phyloP scores from a whole-genome alignment of 805 yeast genomes.

The Pichia exigua region DNA sequence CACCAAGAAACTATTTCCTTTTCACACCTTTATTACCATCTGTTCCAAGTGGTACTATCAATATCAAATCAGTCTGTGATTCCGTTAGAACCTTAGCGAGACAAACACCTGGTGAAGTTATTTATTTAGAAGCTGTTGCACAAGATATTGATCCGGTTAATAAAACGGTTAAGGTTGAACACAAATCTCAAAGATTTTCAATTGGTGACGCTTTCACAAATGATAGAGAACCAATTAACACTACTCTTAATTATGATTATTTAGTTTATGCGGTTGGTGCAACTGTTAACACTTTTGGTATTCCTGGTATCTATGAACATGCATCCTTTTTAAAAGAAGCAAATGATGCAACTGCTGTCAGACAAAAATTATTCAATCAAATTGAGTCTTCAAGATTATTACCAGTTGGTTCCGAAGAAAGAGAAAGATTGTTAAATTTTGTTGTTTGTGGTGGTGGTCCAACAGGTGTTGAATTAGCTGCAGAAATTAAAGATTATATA shows the following conservation, averaged over 20 bases:
- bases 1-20: conserved; percentile 91
- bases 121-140: conserved; percentile 87
- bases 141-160: conserved; percentile 67
- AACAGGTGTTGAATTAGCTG: conserved; percentile 97
- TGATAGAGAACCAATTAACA: conserved; percentile 35
- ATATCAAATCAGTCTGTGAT: conserved; percentile 84
- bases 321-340: conserved; percentile 88
- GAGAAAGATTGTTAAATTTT: conserved; percentile 76
- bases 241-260: conserved; percentile 62
- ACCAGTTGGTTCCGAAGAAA: conserved; percentile 62
- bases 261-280: conserved; percentile 93
- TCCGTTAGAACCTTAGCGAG: conserved; percentile 86
- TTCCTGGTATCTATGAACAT: conserved; percentile 86
- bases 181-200: conserved; percentile 44
- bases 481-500: conserved; percentile 89
- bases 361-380: conserved; percentile 75
- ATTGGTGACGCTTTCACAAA: conserved; percentile 48
- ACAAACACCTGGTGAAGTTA: conserved; percentile 63
- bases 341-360: conserved; percentile 76
- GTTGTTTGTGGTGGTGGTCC: conserved; percentile 99
- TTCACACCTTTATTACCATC: conserved; percentile 96
- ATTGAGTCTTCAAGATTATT: conserved; percentile 83
- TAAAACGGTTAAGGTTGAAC: conserved; percentile 58
- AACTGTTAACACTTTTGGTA: conserved; percentile 88
- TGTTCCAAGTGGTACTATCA: conserved; percentile 90